Evolutionary conservation across 768 basidiomycete genomes (phyloP), one percentile per base, ranked within the genome.

Genomic region (Hebeloma cylindrosporum): DNA sequence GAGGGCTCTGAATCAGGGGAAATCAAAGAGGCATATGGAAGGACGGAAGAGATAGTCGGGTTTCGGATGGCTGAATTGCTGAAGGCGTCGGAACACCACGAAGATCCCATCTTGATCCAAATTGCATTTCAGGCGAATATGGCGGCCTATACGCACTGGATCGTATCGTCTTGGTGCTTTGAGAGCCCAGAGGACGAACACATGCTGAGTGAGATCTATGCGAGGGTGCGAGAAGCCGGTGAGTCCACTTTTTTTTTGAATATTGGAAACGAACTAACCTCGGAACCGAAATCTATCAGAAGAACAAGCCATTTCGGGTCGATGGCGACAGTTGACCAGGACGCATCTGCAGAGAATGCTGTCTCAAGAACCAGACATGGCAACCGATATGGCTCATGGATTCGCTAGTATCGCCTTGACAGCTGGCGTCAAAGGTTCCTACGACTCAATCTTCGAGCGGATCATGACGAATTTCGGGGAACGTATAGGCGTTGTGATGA

Each of bases 251-350:
- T n/a, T n/a, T n/a, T n/a, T n/a, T n/a, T n/a, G n/a, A n/a, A n/a
- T n/a, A n/a, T 16, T 11, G 23, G 28, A 13, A 40, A 37, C 5
- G 3, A 43, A 44, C 26, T 18, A 17, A 29, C 13, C 10, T 10
- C 16, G 11, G 18, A 34, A 22, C 40, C 44, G 5, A 40, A 33
- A 30, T 34, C 39, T 27, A 13, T 30, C 40, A 77, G 79, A 80
- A 54, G 66, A 69, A 20, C 78, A 78, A 58, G 67, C 72, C 1
- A 69, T 76, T 21, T 71, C 78, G 11, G 80, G 78, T 37, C 66
- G 73, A 20, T 82, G 79, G 79, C 71, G 79, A 45, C 71, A 78
- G 18, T 48, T 82, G 50, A 81, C 80, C 20, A 67, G 74, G 38
- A 61, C 64, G 20, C 74, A 79, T 40, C 68, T 73, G 14, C 67